phyloP scores from a whole-genome alignment of 805 yeast species.

The Pichia scutulata region DNA sequence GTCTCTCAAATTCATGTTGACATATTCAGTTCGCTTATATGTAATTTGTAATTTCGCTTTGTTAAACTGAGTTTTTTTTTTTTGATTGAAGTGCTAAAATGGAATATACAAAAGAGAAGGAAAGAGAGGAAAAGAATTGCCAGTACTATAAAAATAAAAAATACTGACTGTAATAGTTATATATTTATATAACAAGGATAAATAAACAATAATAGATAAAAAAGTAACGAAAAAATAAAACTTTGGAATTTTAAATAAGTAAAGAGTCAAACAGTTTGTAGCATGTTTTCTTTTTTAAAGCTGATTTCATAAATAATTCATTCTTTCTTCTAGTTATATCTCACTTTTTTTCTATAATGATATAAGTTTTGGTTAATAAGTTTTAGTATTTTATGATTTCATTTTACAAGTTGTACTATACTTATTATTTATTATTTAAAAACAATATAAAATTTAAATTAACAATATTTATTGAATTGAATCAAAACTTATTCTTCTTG shows the following conservation, averaged over 20 bases:
- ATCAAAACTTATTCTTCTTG: conserved; percentile 7
- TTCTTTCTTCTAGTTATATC: neutral
- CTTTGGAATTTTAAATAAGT: neutral
- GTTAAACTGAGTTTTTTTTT: neutral
- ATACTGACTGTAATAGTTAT: neutral
- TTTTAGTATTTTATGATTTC: conserved; percentile 16
- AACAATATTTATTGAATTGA: neutral
- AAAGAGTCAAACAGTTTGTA: neutral
- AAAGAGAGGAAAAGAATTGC: neutral
- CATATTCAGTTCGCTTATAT: neutral
- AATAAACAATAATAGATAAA: neutral
- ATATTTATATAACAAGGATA: neutral
- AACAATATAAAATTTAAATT: neutral
- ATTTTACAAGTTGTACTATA: neutral
- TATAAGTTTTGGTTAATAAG: neutral
- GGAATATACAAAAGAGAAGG: neutral
- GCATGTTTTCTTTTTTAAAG: neutral
- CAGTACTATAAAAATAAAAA: neutral
- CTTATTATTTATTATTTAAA: neutral
- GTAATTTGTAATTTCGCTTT: neutral
- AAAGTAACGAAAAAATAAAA: neutral
- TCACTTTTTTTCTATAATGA: neutral
- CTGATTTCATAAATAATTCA: too few species aligned
- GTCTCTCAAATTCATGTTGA: neutral
- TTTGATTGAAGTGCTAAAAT: neutral